Evolutionary conservation across 345 rosid species (phyloP).

Genomic region (Cardamine resedifolia): DNA sequence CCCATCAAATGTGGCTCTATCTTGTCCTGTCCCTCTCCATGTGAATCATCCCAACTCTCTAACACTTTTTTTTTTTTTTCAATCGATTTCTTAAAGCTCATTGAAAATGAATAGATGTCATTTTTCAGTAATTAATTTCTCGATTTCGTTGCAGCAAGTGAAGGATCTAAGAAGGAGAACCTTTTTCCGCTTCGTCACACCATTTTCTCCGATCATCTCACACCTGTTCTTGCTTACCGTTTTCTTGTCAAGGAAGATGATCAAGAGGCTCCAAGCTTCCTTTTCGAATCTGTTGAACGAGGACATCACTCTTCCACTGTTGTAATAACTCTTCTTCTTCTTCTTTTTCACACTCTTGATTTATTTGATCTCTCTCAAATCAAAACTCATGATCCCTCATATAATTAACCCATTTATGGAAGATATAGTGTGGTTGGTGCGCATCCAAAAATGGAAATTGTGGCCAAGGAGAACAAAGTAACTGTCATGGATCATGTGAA

Average conservation of each 20-base stretch:
- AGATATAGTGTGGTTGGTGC: slow-evolving; percentile 84
- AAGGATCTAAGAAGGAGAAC: slow-evolving; percentile 64
- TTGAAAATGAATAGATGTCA: too few relatives aligned
- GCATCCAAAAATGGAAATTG: slow-evolving; percentile 77
- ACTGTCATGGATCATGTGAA: slow-evolving; percentile 65
- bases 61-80: not conserved
- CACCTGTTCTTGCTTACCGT: slow-evolving; percentile 81
- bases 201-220: slow-evolving; percentile 82
- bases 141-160: slow-evolving; percentile 45
- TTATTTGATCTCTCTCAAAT: not conserved
- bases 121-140: not conserved
- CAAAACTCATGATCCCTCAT: not conserved
- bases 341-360: not conserved
- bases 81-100: too few relatives aligned
- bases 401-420: slow-evolving; percentile 46
- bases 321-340: slow-evolving; percentile 38
- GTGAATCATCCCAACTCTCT: not conserved
- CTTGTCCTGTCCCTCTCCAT: slow-evolving; percentile 9
- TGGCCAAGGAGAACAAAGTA: slow-evolving; percentile 75
- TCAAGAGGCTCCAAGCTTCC: slow-evolving; percentile 80
- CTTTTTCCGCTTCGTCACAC: slow-evolving; percentile 60
- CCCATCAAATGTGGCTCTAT: slow-evolving; percentile 21
- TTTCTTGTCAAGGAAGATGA: slow-evolving; percentile 86
- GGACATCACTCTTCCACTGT: slow-evolving; percentile 57
- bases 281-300: slow-evolving; percentile 81